Evolutionary conservation across 2,329 filamentous ascomycete genomes (phyloP), one percentile per base, ranked within the genome.

Genomic region (Fusarium sp.): DNA sequence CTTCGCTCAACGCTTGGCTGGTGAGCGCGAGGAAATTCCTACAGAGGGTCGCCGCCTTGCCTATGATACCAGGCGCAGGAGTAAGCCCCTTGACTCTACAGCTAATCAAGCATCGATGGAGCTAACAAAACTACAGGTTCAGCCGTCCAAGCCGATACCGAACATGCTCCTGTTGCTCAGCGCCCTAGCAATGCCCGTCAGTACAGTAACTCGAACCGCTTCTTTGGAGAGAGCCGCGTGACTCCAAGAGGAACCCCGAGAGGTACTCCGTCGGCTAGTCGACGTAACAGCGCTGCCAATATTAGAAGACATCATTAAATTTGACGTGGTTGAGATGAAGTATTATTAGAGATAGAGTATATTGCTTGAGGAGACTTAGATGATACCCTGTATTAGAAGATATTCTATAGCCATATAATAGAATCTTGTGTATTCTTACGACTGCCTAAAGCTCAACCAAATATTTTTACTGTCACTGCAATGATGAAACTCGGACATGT

Each of bases 1-100:
- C 0, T 91, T 91, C 65, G 88, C 88, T 0, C 86, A 90, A 74
- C 82, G 82, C 36, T 76, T 91, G 3, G 84, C 84, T 10, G 76
- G 77, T 15, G 81, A 74, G 12, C 73, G 75, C 0, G 68, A 73
- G 11, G 75, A 75, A 6, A 64, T 68, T 1, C 44, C 58, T 0
- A 62, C 66, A 13, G 72, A 73, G 10, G 76, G 74, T 3, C 74
- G 69, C 11, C 72, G 72, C 3, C 40, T 72, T 25, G 32, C 70
- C 0, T 64, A 68, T 11, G 73, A 74, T 6, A 32, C 26, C 13
- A 55, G 51, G 13, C 65, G 73, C 42, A 59, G 69, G 55, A 68
- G 75, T 76, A 68, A 70, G 74, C 68, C 4, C 2, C n/a, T 34
- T 25, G 0, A 13, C 1, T 12, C 0, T 9, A 6, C 0, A 2